Base-by-base conservation (phyloP, 2,329 filamentous ascomycete species). In the Fusarium scirpi region DNA sequence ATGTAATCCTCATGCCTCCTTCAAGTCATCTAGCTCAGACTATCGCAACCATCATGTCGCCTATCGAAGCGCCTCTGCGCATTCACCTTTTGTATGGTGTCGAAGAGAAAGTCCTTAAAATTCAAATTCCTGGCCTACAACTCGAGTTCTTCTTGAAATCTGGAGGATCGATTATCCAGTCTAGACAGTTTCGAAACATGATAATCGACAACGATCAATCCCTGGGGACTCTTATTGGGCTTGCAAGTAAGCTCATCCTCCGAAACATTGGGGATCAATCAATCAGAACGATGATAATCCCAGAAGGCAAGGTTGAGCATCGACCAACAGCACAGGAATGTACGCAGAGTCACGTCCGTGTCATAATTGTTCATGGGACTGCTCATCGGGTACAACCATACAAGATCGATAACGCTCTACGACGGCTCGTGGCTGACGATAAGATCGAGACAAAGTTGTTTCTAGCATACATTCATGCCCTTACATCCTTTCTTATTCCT, bases 361-460 rank as follows among this genome's bases (percentile, higher is more conserved):
- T 86, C 1, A 57, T 67, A 1, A 81, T 86, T 10, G 56, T 73
- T 0, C 64, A 63, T 5, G 72, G 65, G 3, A 62, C 41, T 1
- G 41, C 65, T 13, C 47, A 27, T 3, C 69, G 62, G 6, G 71
- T 78, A 10, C 83, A 87, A 48, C 69, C 77, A 0, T 91, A 86
- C 67, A 70, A 76, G 0, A 72, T 91, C 0, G 85, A 91, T 63
- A 47, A 67, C 0, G 75, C 76, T 2, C 81, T 91, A 0, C 83
- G 87, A 0, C 78, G 84, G 4, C 71, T 92, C 0, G 64, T 81
- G 0, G 85, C 86, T 22, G 86, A 84, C 65, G 84, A 84, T 0
- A 85, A 78, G 18, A 49, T 89, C 0, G 80, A 83, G 13, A 87
- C 85, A 74, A 87, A 85, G 55, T 76, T 91, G 0, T 81, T 83